Base-by-base conservation (phyloP, 2,329 filamentous ascomycete genomes). In the Helicocarpus griseus region DNA sequence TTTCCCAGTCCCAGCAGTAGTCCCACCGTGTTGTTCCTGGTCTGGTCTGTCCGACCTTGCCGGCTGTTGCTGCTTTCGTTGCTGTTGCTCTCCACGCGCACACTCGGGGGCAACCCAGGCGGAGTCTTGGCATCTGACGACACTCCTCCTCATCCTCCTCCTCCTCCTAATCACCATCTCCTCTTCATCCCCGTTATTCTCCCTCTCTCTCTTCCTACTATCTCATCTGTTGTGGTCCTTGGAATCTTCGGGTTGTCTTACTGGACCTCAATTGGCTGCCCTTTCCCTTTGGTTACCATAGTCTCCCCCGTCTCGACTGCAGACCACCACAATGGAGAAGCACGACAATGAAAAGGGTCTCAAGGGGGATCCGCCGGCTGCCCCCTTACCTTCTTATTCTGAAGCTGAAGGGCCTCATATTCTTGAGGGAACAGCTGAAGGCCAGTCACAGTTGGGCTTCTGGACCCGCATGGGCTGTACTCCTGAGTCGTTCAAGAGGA, bases 401-500 rank as follows among this genome's bases (percentile, higher is more conserved):
- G 44, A 47, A 36, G 17, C 6, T 2, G 3, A 6, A 4, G 28
- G 19, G 13, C 48, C 39, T 22, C 43, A 31, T n/a, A 49, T 43
- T 2, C 43, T 51, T 2, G 52, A 49, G 24, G 43, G 45, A 13
- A 28, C 19, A 13, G 31, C 29, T 17, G 44, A 53, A 17, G 11
- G 14, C 33, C 46, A 52, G 39, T 13, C 28, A 5, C 26, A 56
- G 38, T 50, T 62, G 7, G 50, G 60, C 28, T 65, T 70, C 55
- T 69, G 65, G 66, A 70, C 68, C 2, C 60, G 66, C 19, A 67
- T 67, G 62, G 68, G 68, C n/a, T 61, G 58, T 54, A 71, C 66
- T 6, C 54, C 61, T 8, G 64, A 69, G 48, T 70, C 68, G 4
- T 71, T 71, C 63, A 66, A 66, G 59, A 60, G 57, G 22, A 60